phyloP scores from a whole-genome alignment of 2,329 filamentous ascomycete species.

The Talaromyces sp. region DNA sequence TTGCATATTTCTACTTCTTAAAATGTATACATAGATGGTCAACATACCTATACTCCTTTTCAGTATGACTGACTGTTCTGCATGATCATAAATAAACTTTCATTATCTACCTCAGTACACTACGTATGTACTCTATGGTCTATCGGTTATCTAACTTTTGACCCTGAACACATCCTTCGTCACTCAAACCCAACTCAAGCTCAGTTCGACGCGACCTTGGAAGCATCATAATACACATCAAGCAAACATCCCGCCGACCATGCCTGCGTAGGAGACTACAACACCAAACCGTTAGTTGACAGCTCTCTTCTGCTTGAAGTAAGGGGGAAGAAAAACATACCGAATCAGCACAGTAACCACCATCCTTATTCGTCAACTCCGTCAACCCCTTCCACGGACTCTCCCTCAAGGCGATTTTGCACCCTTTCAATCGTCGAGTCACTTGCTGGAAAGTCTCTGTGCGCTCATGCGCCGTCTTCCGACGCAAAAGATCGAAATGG shows the following conservation, averaged over 20 bases:
- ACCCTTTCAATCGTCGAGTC: constrained; percentile 73
- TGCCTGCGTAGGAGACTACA: constrained; percentile 83
- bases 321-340: constrained; percentile 46
- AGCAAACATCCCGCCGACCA: constrained; percentile 95
- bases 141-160: no score
- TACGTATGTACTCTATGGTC: neutral
- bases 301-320: no score
- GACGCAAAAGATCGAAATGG: constrained; percentile 78
- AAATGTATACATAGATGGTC: neutral
- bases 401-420: constrained; percentile 76
- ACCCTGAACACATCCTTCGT: neutral
- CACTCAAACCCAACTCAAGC: neutral
- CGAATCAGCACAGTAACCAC: constrained; percentile 79
- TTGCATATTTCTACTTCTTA: neutral
- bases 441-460: constrained; percentile 94
- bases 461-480: constrained; percentile 62
- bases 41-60: no score
- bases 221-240: constrained; percentile 91
- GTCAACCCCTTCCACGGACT: constrained; percentile 86
- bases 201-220: constrained; percentile 31
- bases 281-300: constrained; percentile 8
- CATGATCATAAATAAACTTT: neutral
- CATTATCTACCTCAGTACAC: neutral
- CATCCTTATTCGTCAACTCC: constrained; percentile 88
- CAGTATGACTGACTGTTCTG: no score